These are phyloP conservation scores for Colletotrichum acutatum DNA, from an alignment of 2,329 filamentous ascomycete species.

Conservation along the genomic window DNA sequence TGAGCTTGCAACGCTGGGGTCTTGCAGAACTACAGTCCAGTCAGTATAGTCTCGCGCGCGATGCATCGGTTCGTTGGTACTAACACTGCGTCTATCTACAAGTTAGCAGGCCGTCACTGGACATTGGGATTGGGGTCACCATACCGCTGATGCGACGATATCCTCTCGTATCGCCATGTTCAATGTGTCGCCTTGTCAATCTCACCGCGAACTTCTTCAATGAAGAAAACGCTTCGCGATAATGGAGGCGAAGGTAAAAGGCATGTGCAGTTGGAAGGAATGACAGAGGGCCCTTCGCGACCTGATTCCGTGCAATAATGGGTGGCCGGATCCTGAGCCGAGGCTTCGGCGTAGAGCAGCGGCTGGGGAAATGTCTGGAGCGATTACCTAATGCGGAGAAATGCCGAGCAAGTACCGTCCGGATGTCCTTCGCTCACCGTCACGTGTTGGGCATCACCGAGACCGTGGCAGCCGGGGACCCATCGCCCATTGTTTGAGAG, in stretches of 20 bases:
- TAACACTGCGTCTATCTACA: conserved; percentile 54
- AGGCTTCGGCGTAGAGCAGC: conserved; percentile 37
- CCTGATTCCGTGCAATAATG: conserved; percentile 26
- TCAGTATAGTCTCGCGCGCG: not conserved
- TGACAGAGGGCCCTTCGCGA: not conserved
- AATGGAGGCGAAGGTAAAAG: not conserved
- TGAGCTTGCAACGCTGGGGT: conserved; percentile 89
- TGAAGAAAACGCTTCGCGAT: conserved; percentile 5
- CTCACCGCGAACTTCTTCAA: conserved; percentile 10
- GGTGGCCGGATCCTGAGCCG: conserved; percentile 40
- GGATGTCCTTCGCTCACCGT: not conserved
- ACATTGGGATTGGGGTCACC: conserved; percentile 41
- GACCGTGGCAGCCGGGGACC: not conserved
- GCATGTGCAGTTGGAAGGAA: not conserved
- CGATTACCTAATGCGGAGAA: not conserved
- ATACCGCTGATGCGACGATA: conserved; percentile 83
- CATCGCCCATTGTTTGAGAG: conserved; percentile 27
- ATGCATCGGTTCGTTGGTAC: conserved; percentile 36
- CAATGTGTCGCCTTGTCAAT: conserved; percentile 8
- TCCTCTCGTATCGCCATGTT: conserved; percentile 93
- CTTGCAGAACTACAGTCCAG: conserved; percentile 80
- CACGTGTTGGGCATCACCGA: conserved; percentile 23
- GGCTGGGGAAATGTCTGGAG: conserved; percentile 18
- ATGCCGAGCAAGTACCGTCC: conserved; percentile 13
- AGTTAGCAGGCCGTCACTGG: conserved; percentile 16